Conservation (phyloP, 106 monocot genomes). For the Phalaenopsis aphrodite region DNA sequence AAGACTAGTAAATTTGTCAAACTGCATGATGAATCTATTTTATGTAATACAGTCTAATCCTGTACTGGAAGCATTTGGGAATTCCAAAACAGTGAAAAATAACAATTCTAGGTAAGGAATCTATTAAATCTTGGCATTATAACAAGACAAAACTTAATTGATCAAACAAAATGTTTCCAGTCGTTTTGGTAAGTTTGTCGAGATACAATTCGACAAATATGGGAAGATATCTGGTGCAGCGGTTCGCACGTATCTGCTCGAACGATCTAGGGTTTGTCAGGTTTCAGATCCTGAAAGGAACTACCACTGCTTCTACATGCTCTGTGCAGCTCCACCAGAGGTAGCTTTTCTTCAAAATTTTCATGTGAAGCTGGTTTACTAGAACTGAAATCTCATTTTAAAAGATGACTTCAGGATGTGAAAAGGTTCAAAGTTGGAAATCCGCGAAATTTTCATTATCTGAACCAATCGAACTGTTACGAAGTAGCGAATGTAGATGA, state of each 20-base stretch:
- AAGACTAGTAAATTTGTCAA: not conserved
- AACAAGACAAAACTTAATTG: not conserved
- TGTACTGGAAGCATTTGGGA: constrained; percentile 94
- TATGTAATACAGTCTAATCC: constrained; percentile 76
- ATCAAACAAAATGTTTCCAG: constrained; percentile 20
- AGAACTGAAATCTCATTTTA: constrained; percentile 1
- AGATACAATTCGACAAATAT: constrained; percentile 92
- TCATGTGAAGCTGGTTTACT: not conserved
- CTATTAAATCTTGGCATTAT: constrained; percentile 3
- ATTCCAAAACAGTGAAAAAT: constrained; percentile 92
- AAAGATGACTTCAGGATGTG: constrained; percentile 15
- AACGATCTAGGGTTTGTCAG: constrained; percentile 89
- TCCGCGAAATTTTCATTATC: constrained; percentile 25
- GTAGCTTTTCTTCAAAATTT: constrained; percentile 20
- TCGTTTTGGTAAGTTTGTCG: constrained; percentile 96
- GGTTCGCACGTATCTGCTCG: constrained; percentile 84
- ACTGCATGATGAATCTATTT: not conserved
- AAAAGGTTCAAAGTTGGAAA: constrained; percentile 25
- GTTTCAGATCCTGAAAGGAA: constrained; percentile 93
- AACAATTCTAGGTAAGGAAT: constrained; percentile 83
- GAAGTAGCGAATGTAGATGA: constrained; percentile 29
- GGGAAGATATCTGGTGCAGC: constrained; percentile 98
- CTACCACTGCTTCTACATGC: constrained; percentile 98
- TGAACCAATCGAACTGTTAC: constrained; percentile 27
- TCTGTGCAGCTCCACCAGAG: constrained; percentile 89